Percentiles rank a stretch among this genome's conserved stretches.
These are phyloP conservation scores for Spergularia marina DNA, from an alignment of 148 eudicot species.

Conservation along the genomic window DNA sequence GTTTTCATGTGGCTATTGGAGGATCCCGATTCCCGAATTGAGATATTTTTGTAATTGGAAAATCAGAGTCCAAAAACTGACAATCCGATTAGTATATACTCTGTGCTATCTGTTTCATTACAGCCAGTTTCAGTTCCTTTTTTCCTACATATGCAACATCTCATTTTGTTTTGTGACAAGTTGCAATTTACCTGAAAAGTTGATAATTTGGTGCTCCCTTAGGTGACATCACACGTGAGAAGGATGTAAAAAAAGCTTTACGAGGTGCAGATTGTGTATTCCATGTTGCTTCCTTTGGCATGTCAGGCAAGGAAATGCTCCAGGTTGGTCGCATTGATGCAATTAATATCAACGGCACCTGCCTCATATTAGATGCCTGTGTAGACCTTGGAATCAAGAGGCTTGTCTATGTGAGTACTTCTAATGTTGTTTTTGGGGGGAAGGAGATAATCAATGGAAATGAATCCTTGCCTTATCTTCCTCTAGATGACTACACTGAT, in stretches of 20 bases:
- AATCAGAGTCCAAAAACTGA: too few species aligned
- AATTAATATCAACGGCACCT: slow-evolving; percentile 76
- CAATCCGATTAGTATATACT: background rate
- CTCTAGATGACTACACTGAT: slow-evolving; percentile 77
- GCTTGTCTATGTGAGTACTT: slow-evolving; percentile 86
- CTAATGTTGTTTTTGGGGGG: slow-evolving; percentile 82
- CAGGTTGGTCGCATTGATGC: slow-evolving; percentile 77
- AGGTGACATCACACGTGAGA: slow-evolving; percentile 66
- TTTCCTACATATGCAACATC: background rate
- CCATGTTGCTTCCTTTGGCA: slow-evolving; percentile 92
- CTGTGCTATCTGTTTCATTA: background rate
- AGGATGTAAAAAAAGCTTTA: slow-evolving; percentile 70
- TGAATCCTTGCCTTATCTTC: slow-evolving; percentile 70
- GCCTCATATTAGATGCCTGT: slow-evolving; percentile 74
- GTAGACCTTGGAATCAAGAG: slow-evolving; percentile 59
- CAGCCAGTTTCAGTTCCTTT: background rate
- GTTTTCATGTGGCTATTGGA: background rate
- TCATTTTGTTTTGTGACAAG: background rate
- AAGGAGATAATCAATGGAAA: slow-evolving; percentile 83
- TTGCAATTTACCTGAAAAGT: background rate
- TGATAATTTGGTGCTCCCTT: slow-evolving; percentile 1
- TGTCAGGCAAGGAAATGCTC: slow-evolving; percentile 98
- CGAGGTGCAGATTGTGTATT: slow-evolving; percentile 84
- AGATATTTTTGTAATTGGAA: too few species aligned
- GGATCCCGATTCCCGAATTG: too few species aligned